Evolutionary conservation across 2,329 filamentous ascomycete species (phyloP).

Genomic region (Alternaria alternata): DNA sequence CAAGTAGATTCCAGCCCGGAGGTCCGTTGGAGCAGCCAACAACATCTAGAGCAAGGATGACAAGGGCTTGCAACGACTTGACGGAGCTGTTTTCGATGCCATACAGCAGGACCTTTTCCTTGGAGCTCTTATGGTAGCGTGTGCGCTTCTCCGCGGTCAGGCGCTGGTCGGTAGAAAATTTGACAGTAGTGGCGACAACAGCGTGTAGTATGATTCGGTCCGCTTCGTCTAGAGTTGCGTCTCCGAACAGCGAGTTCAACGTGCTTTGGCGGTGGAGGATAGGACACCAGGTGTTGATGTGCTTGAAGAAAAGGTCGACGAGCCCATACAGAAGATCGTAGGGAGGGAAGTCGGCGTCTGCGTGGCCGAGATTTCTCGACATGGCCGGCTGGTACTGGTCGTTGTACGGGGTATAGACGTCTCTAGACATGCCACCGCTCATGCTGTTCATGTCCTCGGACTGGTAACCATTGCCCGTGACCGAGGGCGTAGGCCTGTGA

Average conservation of each 20-base stretch:
- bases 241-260: slow-evolving; percentile 81
- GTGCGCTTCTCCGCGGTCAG: slow-evolving; percentile 76
- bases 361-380: slow-evolving; percentile 35
- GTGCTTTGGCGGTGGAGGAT: slow-evolving; percentile 88
- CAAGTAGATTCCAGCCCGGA: slow-evolving; percentile 90
- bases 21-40: slow-evolving; percentile 89
- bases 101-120: slow-evolving; percentile 85
- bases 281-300: slow-evolving; percentile 76
- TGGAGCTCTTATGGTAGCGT: slow-evolving; percentile 81
- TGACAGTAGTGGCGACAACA: slow-evolving; percentile 86
- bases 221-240: slow-evolving; percentile 73
- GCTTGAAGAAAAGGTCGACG: slow-evolving; percentile 69
- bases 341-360: slow-evolving; percentile 62
- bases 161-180: slow-evolving; percentile 80
- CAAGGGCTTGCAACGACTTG: slow-evolving; percentile 84
- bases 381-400: slow-evolving; percentile 44
- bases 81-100: slow-evolving; percentile 90
- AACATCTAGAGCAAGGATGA: slow-evolving; percentile 85
- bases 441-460: slow-evolving; percentile 36
- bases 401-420: slow-evolving; percentile 40
- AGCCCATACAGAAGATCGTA: slow-evolving; percentile 68
- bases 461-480: slow-evolving; percentile 42
- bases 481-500: slow-evolving; percentile 31
- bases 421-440: slow-evolving; percentile 36
- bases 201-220: slow-evolving; percentile 85